Base-by-base conservation (phyloP, 2,329 filamentous ascomycete genomes). In the Leptographium wingfieldii region DNA sequence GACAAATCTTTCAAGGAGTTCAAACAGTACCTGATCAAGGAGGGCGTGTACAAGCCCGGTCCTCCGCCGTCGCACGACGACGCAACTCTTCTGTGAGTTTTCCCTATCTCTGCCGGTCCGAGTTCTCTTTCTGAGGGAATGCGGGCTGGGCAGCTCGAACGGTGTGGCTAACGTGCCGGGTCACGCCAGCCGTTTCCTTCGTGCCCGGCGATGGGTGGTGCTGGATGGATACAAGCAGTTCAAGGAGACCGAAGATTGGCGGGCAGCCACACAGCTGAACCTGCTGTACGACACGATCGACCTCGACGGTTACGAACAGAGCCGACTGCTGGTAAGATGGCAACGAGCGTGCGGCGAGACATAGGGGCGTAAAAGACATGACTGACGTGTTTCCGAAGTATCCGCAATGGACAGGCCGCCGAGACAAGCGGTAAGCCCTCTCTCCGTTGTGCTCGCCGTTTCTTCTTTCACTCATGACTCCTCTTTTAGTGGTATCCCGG, bases 401-500 rank as follows among this genome's bases (percentile, higher is more conserved):
- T 69, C 91, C 92, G 29, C 90, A 96, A 83, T 96, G 91, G 88
- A 95, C 90, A 25, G 92, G 92, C 59, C 87, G 91, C 65, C 84
- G 92, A 66, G 92, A 96, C 74, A 87, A 84, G 64, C 69, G 74
- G 73, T 73, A 65, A 27, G 67, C 62, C 38, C 49, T n/a, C 43
- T 19, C 7, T 46, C 43, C 7, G 43, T n/a, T 19, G 16, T 46
- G 43, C 19, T 19, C 43, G 38, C 12, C 38, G 12, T 40, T 59
- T n/a, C 52, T 55, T 31, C 16, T 12, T 3, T 27, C 9, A 3
- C 35, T 58, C 7, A 29, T 46, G 16, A 19, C 19, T 19, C 19
- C 38, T 10, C 55, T 61, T 7, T 55, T 66, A 87, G 91, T 66
- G 92, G 92, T 65, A 96, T 96, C 63, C 92, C 92, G 9, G 80